A percentile compares a stretch with the other conserved stretches of the same genome.
Conservation (phyloP, 306 rosid genomes). For the Cucumis hystrix region DNA sequence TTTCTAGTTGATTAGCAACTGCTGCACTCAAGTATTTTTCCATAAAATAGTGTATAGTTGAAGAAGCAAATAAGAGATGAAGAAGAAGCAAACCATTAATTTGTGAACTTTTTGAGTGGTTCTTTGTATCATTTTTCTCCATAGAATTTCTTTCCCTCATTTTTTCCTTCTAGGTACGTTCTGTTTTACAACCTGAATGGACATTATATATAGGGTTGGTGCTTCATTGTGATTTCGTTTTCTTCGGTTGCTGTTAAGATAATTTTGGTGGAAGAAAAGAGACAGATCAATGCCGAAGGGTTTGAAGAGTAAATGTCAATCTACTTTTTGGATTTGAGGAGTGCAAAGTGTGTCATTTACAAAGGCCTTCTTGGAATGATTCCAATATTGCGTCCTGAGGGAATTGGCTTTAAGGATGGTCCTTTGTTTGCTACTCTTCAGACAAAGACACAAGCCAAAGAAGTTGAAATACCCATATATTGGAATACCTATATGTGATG, state of each 20-base stretch:
- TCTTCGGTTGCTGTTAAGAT: neutral
- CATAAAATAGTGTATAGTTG: no score
- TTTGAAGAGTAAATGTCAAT: slow-evolving; percentile 75
- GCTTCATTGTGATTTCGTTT: neutral
- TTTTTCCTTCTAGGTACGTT: neutral
- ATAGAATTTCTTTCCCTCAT: no score
- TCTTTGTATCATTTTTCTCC: no score
- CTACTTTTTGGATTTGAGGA: slow-evolving; percentile 47
- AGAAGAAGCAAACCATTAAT: no score
- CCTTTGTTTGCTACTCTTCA: slow-evolving; percentile 65
- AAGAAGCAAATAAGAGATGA: no score
- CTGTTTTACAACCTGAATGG: neutral
- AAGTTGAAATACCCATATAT: slow-evolving; percentile 14
- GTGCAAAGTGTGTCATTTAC: slow-evolving; percentile 42
- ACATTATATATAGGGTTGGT: neutral
- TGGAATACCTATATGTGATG: slow-evolving; percentile 84
- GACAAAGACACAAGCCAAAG: slow-evolving; percentile 81
- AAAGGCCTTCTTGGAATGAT: slow-evolving; percentile 93
- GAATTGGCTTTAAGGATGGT: slow-evolving; percentile 78
- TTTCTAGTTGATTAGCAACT: no score
- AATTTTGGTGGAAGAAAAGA: neutral
- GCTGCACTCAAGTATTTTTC: no score
- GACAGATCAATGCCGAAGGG: slow-evolving; percentile 56
- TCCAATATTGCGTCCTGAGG: slow-evolving; percentile 86
- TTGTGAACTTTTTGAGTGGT: no score